Base-by-base conservation (phyloP, 75 land plant genomes). In the Picea sitchensis region DNA sequence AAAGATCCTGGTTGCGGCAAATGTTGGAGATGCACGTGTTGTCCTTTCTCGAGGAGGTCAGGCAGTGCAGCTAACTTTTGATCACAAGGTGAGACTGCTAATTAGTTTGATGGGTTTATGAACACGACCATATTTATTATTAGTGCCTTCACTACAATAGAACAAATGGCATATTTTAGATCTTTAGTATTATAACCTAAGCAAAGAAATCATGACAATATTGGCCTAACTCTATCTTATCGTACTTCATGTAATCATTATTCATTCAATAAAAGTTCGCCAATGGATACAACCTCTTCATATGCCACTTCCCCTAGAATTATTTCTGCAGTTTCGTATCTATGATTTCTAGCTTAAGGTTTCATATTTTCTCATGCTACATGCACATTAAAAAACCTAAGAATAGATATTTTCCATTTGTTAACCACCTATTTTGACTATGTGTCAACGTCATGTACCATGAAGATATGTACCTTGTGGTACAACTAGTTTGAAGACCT, bases 11-110 rank as follows among this genome's bases (percentile, higher is more conserved):
- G 61, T 87, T 65, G 76, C 89, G 30, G 87, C 89, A 61, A 87
- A 87, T 76, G 89, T 87, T 63, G 89, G 89, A 30, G 89, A 87
- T 82, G 83, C 89, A 18, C 83, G 89, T 26, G 87, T 87, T 79
- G 87, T 87, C 61, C 77, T 87, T 56, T 86, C 77, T 21, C 80
- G 86, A 73, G 88, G 76, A 26, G 87, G 87, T 73, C 63, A 82
- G 59, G 89, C 89, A 20, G 62, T 81, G 56, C 89, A 87, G 73
- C 67, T 87, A 41, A 86, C 89, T 60, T 36, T 84, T 58, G 89
- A 87, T 65, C 89, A 87, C 60, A 87, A 87, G 89, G 89, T 85
- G 32, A 36, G 57, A 14, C 7, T 32, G 7, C 73, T 36, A 69
- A 69, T 69, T 17, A 69, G 13, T 69, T 69, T 20, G 2, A 17